Evolutionary conservation across 2,329 filamentous ascomycete genomes (phyloP).

Genomic region (Fusarium tricinctum): DNA sequence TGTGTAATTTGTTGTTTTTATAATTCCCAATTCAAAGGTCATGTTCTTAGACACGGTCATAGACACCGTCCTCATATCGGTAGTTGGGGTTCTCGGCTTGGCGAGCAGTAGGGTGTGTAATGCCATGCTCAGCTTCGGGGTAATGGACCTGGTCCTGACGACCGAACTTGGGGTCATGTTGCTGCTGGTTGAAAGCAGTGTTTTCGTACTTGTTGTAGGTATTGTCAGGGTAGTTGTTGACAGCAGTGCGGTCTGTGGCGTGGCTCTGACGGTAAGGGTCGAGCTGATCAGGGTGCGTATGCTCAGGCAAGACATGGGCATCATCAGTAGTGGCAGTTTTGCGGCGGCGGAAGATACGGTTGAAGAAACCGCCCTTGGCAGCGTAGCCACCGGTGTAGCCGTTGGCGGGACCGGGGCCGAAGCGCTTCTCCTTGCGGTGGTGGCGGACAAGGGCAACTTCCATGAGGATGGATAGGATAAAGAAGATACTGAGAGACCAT

Average conservation of each 20-base stretch:
- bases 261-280: slow-evolving; percentile 58
- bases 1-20: slow-evolving; percentile 5
- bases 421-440: slow-evolving; percentile 81
- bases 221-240: slow-evolving; percentile 48
- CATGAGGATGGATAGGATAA: slow-evolving; percentile 77
- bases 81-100: slow-evolving; percentile 44
- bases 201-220: slow-evolving; percentile 49
- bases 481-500: slow-evolving; percentile 72
- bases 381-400: slow-evolving; percentile 73
- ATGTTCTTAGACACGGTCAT: slow-evolving; percentile 46
- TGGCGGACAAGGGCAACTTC: slow-evolving; percentile 78
- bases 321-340: slow-evolving; percentile 44
- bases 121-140: slow-evolving; percentile 44
- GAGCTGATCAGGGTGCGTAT: slow-evolving; percentile 59
- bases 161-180: slow-evolving; percentile 38
- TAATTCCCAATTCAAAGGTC: neutral
- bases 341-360: slow-evolving; percentile 53
- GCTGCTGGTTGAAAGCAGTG: slow-evolving; percentile 46
- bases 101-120: slow-evolving; percentile 23
- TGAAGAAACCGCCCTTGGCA: slow-evolving; percentile 52
- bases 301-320: slow-evolving; percentile 56
- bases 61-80: slow-evolving; percentile 57
- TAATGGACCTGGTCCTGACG: slow-evolving; percentile 50
- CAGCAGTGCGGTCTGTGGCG: slow-evolving; percentile 56
- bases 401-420: slow-evolving; percentile 64